A percentile compares a stretch with the other conserved stretches of the same genome.
These are phyloP conservation scores for Arthrobotrys sphaeroides DNA, from an alignment of 2,329 filamentous ascomycete species.

Conservation along the genomic window DNA sequence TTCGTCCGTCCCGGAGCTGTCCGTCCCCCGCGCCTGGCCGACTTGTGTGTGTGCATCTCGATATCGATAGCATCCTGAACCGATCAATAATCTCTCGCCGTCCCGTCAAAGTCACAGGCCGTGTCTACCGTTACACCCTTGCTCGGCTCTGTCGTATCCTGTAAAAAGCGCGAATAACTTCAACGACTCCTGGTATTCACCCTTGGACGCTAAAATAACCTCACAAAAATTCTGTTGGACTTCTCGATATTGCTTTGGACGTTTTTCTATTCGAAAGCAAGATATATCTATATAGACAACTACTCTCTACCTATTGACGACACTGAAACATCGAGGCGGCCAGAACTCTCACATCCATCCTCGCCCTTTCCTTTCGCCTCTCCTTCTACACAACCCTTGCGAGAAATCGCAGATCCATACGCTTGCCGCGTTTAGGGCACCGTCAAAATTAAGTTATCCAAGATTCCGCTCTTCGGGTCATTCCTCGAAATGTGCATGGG, in stretches of 20 bases:
- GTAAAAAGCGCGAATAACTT: background rate
- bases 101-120: background rate
- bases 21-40: background rate
- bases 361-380: background rate
- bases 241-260: background rate
- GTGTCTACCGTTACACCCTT: background rate
- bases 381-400: background rate
- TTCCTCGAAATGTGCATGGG: constrained; percentile 72
- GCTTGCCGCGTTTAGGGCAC: constrained; percentile 54
- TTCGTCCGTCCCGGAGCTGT: background rate
- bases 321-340: background rate
- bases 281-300: background rate
- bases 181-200: background rate
- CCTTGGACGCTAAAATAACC: background rate
- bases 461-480: constrained; percentile 53
- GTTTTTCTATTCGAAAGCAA: background rate
- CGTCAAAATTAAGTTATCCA: constrained; percentile 54
- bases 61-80: constrained; percentile 1
- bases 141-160: background rate
- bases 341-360: background rate
- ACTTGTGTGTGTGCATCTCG: background rate
- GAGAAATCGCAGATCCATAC: constrained; percentile 50
- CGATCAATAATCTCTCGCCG: background rate
- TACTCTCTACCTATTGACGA: background rate
- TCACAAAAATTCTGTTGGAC: background rate